phyloP scores from a whole-genome alignment of 2,329 filamentous ascomycete species.

The Macrophomina phaseolina region DNA sequence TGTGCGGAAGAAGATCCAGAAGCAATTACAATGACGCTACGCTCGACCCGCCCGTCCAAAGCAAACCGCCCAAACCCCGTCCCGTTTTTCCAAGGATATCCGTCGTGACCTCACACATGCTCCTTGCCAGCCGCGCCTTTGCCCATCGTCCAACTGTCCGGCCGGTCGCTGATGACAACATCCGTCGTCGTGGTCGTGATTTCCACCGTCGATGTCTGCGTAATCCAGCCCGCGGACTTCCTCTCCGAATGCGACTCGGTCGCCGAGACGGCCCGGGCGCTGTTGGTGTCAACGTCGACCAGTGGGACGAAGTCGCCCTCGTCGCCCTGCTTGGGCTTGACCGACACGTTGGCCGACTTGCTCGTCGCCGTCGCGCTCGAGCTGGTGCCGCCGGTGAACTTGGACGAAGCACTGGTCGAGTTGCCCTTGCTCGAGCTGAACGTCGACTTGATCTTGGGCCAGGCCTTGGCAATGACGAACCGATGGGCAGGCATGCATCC shows the following conservation, averaged over 20 bases:
- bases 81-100: not conserved
- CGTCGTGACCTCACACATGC: slow-evolving; percentile 28
- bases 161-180: slow-evolving; percentile 2
- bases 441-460: slow-evolving; percentile 26
- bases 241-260: slow-evolving; percentile 23
- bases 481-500: slow-evolving; percentile 48
- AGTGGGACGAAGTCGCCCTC: slow-evolving; percentile 34
- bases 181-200: slow-evolving; percentile 23
- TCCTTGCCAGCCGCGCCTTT: slow-evolving; percentile 27
- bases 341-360: slow-evolving; percentile 26
- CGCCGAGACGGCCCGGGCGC: slow-evolving; percentile 19
- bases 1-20: slow-evolving; percentile 12
- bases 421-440: slow-evolving; percentile 3
- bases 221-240: slow-evolving; percentile 20
- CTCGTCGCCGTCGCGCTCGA: not conserved
- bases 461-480: slow-evolving; percentile 29
- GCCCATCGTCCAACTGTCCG: slow-evolving; percentile 30
- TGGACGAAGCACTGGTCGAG: slow-evolving; percentile 8
- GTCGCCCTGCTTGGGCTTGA: slow-evolving; percentile 33
- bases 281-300: slow-evolving; percentile 32
- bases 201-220: slow-evolving; percentile 26
- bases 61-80: not conserved
- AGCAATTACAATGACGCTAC: slow-evolving; percentile 24
- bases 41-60: not conserved
- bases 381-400: not conserved